These are phyloP conservation scores for Arthonia radiata DNA, from an alignment of 495 filamentous ascomycete genomes.

Conservation along the genomic window DNA sequence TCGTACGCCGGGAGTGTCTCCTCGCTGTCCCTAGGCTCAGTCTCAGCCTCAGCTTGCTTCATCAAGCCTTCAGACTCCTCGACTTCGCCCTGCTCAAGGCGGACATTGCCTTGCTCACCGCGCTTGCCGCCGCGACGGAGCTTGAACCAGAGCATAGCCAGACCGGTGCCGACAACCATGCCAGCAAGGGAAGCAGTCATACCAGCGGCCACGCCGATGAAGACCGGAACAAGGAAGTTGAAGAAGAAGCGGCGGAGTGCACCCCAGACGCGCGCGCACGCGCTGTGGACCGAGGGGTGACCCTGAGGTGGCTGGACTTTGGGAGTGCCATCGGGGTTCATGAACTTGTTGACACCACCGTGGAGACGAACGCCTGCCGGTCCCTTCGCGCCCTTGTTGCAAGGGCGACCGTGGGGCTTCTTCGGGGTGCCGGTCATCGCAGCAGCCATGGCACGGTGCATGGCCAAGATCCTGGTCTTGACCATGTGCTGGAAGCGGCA, in stretches of 20 bases:
- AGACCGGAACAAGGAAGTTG: slow-evolving; percentile 6
- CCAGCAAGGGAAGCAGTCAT: slow-evolving; percentile 9
- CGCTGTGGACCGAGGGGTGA: slow-evolving; percentile 7
- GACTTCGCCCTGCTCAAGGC: too few relatives aligned
- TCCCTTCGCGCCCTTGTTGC: slow-evolving; percentile 4
- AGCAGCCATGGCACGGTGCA: slow-evolving; percentile 7
- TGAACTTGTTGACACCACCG: slow-evolving; percentile 1
- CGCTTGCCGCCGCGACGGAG: slow-evolving; percentile 4
- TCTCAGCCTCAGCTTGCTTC: too few relatives aligned
- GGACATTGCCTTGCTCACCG: too few relatives aligned
- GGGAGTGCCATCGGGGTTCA: slow-evolving; percentile 1
- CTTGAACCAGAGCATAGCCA: slow-evolving; percentile 7
- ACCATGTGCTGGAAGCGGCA: too few relatives aligned
- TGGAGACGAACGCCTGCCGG: slow-evolving; percentile 5
- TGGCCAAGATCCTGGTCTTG: slow-evolving; percentile 8
- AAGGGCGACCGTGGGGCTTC: slow-evolving; percentile 7
- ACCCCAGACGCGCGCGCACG: slow-evolving; percentile 4
- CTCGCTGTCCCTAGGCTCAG: too few relatives aligned
- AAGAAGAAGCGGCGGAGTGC: slow-evolving; percentile 5
- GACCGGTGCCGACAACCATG: slow-evolving; percentile 8
- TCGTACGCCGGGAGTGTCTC: too few relatives aligned
- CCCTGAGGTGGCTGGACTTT: too few relatives aligned
- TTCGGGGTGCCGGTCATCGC: slow-evolving; percentile 4
- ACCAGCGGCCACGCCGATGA: slow-evolving; percentile 10
- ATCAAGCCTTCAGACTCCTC: too few relatives aligned